Percentiles rank a stretch among this genome's conserved stretches.
Conservation (phyloP, 805 yeast genomes). For the Jamesozyma jinghongensis region DNA sequence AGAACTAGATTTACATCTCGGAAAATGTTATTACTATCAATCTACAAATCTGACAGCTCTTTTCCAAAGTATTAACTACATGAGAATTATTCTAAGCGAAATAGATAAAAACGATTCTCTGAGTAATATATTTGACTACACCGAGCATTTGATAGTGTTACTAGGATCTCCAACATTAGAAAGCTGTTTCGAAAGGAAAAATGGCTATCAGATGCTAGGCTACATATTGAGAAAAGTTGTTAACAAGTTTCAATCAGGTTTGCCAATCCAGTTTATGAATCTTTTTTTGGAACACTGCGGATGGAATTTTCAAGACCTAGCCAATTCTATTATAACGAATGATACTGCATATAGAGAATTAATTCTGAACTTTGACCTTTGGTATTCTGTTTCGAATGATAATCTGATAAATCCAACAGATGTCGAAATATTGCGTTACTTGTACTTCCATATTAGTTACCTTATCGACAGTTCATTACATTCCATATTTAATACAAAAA, state of each 20-base stretch:
- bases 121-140: conserved; percentile 9
- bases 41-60: conserved; percentile 11
- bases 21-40: conserved; percentile 15
- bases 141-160: conserved; percentile 15
- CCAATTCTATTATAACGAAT: conserved; percentile 49
- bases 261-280: conserved; percentile 39
- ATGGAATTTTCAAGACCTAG: conserved; percentile 40
- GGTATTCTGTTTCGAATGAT: conserved; percentile 31
- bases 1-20: conserved; percentile 7
- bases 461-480: conserved; percentile 47
- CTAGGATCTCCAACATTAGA: conserved; percentile 11
- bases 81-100: conserved; percentile 10
- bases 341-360: conserved; percentile 47
- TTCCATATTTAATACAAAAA: conserved; percentile 41
- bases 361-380: conserved; percentile 54
- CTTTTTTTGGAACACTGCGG: conserved; percentile 47
- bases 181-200: conserved; percentile 13
- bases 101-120: conserved; percentile 8
- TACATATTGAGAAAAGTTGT: conserved; percentile 11
- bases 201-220: conserved; percentile 18
- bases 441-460: conserved; percentile 50
- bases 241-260: conserved; percentile 15
- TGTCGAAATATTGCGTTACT: conserved; percentile 40
- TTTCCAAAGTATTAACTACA: conserved; percentile 15
- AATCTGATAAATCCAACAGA: background rate